Evolutionary conservation across 1,139 yeast species (phyloP).

Genomic region (Petasospora fabianii): DNA sequence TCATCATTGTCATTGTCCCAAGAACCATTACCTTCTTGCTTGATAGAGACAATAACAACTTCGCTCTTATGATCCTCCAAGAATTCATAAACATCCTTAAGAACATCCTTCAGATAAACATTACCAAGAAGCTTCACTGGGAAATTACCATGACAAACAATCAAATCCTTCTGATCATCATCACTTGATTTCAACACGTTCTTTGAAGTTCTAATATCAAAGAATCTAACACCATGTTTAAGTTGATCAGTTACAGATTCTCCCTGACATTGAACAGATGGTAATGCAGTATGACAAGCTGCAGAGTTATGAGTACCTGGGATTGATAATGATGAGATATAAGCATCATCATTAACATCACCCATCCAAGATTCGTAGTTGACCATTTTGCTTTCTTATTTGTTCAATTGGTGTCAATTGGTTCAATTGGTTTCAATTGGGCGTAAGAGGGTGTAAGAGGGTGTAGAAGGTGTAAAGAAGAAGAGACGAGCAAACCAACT

Average conservation of each 20-base stretch:
- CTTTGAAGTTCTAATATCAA: constrained; percentile 65
- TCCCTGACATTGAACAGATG: constrained; percentile 79
- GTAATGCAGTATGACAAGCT: constrained; percentile 70
- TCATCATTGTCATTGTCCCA: constrained; percentile 65
- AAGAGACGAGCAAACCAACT: no score
- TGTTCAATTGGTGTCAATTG: neutral
- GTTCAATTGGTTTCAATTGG: neutral
- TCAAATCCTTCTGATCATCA: constrained; percentile 49
- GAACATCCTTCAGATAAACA: constrained; percentile 43
- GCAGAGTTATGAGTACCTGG: constrained; percentile 85
- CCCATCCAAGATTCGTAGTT: constrained; percentile 47
- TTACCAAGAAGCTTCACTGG: constrained; percentile 66
- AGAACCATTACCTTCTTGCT: constrained; percentile 67
- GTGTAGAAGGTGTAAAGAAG: neutral
- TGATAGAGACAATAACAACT: constrained; percentile 62
- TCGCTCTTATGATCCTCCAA: constrained; percentile 52
- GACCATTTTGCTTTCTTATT: constrained; percentile 17
- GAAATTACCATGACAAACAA: constrained; percentile 73
- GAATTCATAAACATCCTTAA: constrained; percentile 58
- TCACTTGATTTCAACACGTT: constrained; percentile 40
- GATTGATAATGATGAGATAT: constrained; percentile 52
- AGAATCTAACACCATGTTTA: constrained; percentile 67
- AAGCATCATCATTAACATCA: constrained; percentile 48
- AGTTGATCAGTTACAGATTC: constrained; percentile 58
- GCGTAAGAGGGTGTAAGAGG: neutral